Conservation (phyloP, 2,329 filamentous ascomycete species). For the Exophiala phaeomuriformis region DNA sequence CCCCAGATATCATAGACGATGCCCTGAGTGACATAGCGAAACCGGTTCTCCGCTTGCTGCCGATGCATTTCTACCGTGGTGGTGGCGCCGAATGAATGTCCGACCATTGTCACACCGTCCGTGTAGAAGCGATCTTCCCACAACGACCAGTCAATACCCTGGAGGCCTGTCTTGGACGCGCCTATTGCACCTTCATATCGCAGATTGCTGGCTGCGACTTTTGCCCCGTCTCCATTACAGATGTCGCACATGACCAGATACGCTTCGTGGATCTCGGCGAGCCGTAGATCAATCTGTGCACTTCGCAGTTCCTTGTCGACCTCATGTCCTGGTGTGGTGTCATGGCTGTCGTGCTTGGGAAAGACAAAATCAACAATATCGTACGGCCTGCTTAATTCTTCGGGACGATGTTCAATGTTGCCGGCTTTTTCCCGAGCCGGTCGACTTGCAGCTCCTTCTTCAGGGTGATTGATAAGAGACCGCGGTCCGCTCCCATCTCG, state of each 20-base stretch:
- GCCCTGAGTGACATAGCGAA: constrained; percentile 54
- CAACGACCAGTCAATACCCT: constrained; percentile 49
- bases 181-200: constrained; percentile 52
- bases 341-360: constrained; percentile 48
- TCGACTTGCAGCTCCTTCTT: constrained; percentile 30
- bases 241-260: constrained; percentile 52
- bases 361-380: constrained; percentile 46
- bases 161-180: constrained; percentile 52
- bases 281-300: constrained; percentile 56
- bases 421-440: constrained; percentile 28
- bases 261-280: constrained; percentile 59
- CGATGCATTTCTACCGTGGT: constrained; percentile 56
- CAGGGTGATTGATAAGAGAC: constrained; percentile 53
- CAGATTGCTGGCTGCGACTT: constrained; percentile 48
- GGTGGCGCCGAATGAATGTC: constrained; percentile 61
- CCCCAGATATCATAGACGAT: constrained; percentile 63
- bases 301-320: constrained; percentile 54
- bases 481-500: constrained; percentile 57
- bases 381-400: constrained; percentile 36
- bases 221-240: constrained; percentile 47
- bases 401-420: constrained; percentile 34
- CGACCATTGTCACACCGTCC: constrained; percentile 53
- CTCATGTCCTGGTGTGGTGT: constrained; percentile 49
- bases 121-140: constrained; percentile 54
- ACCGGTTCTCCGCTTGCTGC: constrained; percentile 41